phyloP scores from a whole-genome alignment of 139 green algal genomes.

The Haematococcus lacustris region DNA sequence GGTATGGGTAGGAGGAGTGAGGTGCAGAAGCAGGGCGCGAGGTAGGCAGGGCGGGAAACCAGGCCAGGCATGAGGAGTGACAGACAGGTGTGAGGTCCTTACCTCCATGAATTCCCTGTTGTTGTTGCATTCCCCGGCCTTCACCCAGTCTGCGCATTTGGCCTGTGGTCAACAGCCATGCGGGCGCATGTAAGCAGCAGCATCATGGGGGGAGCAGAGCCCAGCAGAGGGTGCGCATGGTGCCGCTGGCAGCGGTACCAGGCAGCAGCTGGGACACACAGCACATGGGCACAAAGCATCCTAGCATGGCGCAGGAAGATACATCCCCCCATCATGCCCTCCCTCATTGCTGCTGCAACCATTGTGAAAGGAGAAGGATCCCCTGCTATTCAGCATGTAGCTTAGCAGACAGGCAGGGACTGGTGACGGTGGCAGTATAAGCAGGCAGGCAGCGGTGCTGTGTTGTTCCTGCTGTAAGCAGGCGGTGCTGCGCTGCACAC shows the following conservation, averaged over 20 bases:
- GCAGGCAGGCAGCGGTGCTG: background rate
- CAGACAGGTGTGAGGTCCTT: background rate
- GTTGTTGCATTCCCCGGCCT: slow-evolving; percentile 32
- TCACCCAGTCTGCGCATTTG: slow-evolving; percentile 36
- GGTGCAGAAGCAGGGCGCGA: background rate
- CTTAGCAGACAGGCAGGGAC: background rate
- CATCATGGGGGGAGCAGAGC: too few species aligned
- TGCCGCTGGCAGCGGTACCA: too few species aligned
- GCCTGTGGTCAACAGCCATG: slow-evolving; percentile 10
- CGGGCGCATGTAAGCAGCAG: background rate
- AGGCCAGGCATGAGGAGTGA: background rate
- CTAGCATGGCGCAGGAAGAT: too few species aligned
- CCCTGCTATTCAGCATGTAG: background rate
- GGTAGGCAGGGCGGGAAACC: background rate
- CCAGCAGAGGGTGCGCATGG: too few species aligned
- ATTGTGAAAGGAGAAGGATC: background rate
- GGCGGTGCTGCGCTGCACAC: too few species aligned
- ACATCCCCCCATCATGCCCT: background rate
- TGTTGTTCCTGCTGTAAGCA: background rate
- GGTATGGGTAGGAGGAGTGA: background rate
- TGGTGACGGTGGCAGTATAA: background rate
- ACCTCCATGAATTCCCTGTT: slow-evolving; percentile 38
- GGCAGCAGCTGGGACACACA: too few species aligned
- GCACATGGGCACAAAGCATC: too few species aligned
- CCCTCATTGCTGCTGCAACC: background rate